These are phyloP conservation scores for Paraphaeosphaeria sporulosa DNA, from an alignment of 2,329 filamentous ascomycete species.

Conservation along the genomic window DNA sequence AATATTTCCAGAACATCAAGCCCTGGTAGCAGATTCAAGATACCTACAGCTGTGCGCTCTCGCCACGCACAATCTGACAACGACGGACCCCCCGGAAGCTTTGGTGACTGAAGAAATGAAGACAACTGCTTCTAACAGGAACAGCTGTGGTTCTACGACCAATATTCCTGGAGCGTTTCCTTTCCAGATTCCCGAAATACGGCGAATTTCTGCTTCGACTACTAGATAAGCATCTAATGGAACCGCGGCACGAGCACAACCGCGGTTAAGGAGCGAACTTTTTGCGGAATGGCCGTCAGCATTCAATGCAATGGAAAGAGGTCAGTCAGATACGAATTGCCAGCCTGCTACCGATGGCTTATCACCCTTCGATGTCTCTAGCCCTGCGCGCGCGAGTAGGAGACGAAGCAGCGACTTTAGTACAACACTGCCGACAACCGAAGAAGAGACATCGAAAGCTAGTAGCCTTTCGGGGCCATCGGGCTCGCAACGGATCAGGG, in stretches of 20 bases:
- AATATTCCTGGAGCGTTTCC: background rate
- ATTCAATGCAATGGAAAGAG: background rate
- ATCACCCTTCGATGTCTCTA: background rate
- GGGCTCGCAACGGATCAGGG: background rate
- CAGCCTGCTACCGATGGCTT: background rate
- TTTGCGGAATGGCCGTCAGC: background rate
- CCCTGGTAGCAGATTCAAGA: background rate
- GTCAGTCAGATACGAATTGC: background rate
- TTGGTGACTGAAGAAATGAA: background rate
- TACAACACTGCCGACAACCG: background rate
- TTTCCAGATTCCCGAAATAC: slow-evolving; percentile 8
- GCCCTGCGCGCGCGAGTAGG: background rate
- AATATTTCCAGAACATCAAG: background rate
- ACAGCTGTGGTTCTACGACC: background rate
- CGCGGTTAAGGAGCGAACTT: background rate
- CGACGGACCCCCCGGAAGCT: background rate
- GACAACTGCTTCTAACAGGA: background rate
- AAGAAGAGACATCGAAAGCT: background rate
- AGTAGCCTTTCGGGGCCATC: background rate
- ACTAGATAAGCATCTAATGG: slow-evolving; percentile 1
- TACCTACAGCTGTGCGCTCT: slow-evolving; percentile 1
- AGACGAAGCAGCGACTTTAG: background rate
- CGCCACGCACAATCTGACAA: slow-evolving; percentile 4
- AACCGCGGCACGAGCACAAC: background rate
- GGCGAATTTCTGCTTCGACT: slow-evolving; percentile 10